These are phyloP conservation scores for Pogostemon cablin DNA, from an alignment of 257 asterid genomes.

Conservation along the genomic window DNA sequence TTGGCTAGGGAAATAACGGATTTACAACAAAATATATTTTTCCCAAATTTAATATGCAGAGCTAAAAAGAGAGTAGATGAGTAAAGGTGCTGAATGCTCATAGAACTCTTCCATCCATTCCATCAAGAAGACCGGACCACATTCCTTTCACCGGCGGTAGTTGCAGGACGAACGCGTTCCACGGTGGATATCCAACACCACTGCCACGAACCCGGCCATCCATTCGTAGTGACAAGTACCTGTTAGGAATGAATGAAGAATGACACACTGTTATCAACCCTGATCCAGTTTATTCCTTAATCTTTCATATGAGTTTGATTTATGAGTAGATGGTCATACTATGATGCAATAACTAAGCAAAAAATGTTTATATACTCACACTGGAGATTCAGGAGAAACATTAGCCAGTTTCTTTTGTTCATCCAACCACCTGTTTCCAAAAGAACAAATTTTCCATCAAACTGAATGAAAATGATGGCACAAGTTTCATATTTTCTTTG, in stretches of 20 bases:
- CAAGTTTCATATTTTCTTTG: neutral
- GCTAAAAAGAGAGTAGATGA: too few species aligned
- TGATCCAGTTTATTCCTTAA: neutral
- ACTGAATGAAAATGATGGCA: too few species aligned
- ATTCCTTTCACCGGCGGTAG: conserved; percentile 88
- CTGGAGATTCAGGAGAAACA: conserved; percentile 86
- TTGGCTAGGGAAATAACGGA: too few species aligned
- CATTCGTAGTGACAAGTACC: conserved; percentile 90
- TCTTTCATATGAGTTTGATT: too few species aligned
- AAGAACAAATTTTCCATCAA: conserved; percentile 4
- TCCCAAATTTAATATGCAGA: too few species aligned
- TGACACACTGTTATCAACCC: neutral
- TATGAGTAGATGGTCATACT: too few species aligned
- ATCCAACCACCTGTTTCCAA: conserved; percentile 77
- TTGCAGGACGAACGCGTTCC: conserved; percentile 88
- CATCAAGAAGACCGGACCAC: conserved; percentile 95
- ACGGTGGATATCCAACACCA: conserved; percentile 96
- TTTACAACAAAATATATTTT: too few species aligned
- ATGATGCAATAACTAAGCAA: neutral
- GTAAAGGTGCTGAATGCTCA: neutral
- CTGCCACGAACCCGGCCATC: conserved; percentile 98
- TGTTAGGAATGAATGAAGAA: conserved; percentile 35
- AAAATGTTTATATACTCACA: conserved; percentile 52
- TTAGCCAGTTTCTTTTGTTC: conserved; percentile 89
- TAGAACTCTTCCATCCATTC: conserved; percentile 94